These are phyloP conservation scores for Fibroporia radiculosa DNA, from an alignment of 768 basidiomycete genomes.

Conservation along the genomic window DNA sequence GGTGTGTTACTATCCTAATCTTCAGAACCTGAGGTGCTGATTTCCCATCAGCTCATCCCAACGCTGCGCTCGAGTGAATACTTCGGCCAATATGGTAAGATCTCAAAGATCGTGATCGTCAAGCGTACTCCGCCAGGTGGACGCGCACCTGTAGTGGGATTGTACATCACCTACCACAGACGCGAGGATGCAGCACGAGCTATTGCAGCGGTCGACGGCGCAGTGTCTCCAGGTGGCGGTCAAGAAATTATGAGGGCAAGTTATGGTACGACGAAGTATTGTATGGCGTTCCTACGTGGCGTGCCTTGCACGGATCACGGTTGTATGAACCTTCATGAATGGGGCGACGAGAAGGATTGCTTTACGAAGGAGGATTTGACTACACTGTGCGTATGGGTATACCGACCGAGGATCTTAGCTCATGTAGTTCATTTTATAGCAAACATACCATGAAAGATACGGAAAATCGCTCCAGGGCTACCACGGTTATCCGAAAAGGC, in stretches of 20 bases:
- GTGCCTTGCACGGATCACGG: slow-evolving; percentile 76
- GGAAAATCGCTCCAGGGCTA: slow-evolving; percentile 53
- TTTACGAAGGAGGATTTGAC: slow-evolving; percentile 96
- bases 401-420: not conserved
- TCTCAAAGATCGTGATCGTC: slow-evolving; percentile 87
- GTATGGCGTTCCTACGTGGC: slow-evolving; percentile 89
- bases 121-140: slow-evolving; percentile 78
- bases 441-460: slow-evolving; percentile 93
- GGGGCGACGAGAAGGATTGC: slow-evolving; percentile 97
- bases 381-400: slow-evolving; percentile 54
- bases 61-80: slow-evolving; percentile 92
- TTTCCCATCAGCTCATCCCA: slow-evolving; percentile 57
- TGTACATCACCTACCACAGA: slow-evolving; percentile 94
- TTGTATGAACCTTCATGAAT: slow-evolving; percentile 95
- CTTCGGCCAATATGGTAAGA: slow-evolving; percentile 98
- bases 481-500: slow-evolving; percentile 43
- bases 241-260: slow-evolving; percentile 88
- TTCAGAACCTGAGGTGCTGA: slow-evolving; percentile 6
- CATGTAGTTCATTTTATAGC: slow-evolving; percentile 29
- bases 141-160: slow-evolving; percentile 71
- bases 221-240: slow-evolving; percentile 82
- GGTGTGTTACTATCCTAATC: slow-evolving; percentile 38
- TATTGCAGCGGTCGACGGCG: slow-evolving; percentile 89
- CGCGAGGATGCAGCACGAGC: slow-evolving; percentile 92
- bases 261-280: slow-evolving; percentile 96